phyloP scores from a whole-genome alignment of 1,284 basidiomycete species.

The Abortiporus biennis region DNA sequence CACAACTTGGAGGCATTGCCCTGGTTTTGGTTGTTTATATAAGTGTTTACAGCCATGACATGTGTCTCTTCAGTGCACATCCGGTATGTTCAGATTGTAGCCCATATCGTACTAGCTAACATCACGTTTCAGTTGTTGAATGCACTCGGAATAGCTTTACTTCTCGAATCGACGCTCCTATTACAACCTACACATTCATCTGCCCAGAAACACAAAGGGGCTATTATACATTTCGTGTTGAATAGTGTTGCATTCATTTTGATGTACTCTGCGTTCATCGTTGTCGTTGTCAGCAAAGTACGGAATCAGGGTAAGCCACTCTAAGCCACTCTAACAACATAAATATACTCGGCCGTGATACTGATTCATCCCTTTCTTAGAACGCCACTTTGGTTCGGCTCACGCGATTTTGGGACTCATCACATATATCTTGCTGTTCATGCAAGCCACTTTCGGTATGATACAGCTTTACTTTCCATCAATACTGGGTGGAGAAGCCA shows the following conservation, averaged over 20 bases:
- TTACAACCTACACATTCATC: constrained; percentile 6
- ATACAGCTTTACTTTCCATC: constrained; percentile 7
- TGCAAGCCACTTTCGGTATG: constrained; percentile 7
- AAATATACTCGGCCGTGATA: background rate
- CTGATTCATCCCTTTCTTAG: too few species aligned
- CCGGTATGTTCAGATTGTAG: constrained; percentile 3
- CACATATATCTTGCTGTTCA: constrained; percentile 6
- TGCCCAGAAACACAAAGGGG: constrained; percentile 4
- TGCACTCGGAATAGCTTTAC: constrained; percentile 3
- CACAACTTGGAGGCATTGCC: constrained; percentile 6
- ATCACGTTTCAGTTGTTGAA: constrained; percentile 4
- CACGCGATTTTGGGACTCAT: constrained; percentile 5
- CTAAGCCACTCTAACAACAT: background rate
- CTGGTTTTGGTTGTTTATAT: constrained; percentile 5
- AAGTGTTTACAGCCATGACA: constrained; percentile 1
- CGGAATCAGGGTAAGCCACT: constrained; percentile 1
- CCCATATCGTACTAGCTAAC: background rate
- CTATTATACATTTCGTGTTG: constrained; percentile 7
- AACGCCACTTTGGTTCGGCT: constrained; percentile 5
- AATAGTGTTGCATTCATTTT: constrained; percentile 5
- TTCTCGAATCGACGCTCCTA: constrained; percentile 7
- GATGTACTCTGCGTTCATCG: constrained; percentile 7
- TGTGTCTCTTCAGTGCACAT: constrained; percentile 6
- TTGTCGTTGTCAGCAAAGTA: constrained; percentile 4
- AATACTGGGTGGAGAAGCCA: constrained; percentile 4